A percentile compares a stretch with the other conserved stretches of the same genome.
Evolutionary conservation across 1,139 yeast species (phyloP).

Genomic region (Williopsis jadinii): DNA sequence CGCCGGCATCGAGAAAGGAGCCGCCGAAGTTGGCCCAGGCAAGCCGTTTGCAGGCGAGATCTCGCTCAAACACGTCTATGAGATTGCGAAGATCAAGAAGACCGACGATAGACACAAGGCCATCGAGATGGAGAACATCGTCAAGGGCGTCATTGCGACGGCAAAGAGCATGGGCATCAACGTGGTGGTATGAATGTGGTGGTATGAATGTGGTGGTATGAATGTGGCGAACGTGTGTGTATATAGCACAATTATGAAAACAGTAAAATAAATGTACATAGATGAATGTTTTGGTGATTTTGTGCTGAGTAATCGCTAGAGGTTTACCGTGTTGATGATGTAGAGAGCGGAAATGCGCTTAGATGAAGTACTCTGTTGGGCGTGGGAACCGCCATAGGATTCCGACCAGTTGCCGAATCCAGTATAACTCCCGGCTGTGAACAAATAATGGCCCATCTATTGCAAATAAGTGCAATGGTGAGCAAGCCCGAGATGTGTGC

Average conservation of each 20-base stretch:
- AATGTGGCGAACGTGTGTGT: not conserved
- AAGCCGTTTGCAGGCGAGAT: constrained; percentile 65
- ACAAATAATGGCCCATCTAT: no score
- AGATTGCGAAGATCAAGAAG: constrained; percentile 89
- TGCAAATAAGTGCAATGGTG: no score
- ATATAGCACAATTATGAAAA: no score
- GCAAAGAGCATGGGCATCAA: constrained; percentile 84
- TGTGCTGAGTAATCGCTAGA: no score
- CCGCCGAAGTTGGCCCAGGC: constrained; percentile 42
- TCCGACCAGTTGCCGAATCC: no score
- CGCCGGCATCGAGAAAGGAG: constrained; percentile 76
- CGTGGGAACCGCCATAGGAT: no score
- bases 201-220: constrained; percentile 65
- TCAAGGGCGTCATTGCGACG: constrained; percentile 77
- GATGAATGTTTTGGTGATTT: no score
- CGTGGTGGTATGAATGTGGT: constrained; percentile 74
- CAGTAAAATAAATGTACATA: not conserved
- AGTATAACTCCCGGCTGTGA: no score
- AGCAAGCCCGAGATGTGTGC: no score
- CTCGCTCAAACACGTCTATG: constrained; percentile 84
- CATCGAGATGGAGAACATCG: constrained; percentile 66
- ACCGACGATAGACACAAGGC: constrained; percentile 75
- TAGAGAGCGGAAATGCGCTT: no score
- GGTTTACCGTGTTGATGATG: no score
- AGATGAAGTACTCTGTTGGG: no score